phyloP scores from a whole-genome alignment of 768 basidiomycete genomes.

The Lyophyllum shimeji region DNA sequence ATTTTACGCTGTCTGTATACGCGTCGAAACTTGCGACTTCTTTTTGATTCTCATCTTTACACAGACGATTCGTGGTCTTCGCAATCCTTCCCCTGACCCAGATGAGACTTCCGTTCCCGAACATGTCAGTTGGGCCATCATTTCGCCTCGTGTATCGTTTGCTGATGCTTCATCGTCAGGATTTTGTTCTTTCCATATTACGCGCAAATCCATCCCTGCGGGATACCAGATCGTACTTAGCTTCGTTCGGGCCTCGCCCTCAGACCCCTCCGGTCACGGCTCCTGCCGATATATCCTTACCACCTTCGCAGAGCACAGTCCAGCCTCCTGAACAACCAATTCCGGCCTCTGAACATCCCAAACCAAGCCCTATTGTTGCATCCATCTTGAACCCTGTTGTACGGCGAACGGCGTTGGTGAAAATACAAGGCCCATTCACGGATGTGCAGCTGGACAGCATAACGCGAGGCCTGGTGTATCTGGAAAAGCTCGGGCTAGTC shows the following conservation, averaged over 20 bases:
- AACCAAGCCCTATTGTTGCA: conserved; percentile 57
- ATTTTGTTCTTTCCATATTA: conserved; percentile 94
- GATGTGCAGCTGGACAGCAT: conserved; percentile 94
- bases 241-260: conserved; percentile 81
- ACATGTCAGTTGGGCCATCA: conserved; percentile 40
- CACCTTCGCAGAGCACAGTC: conserved; percentile 27
- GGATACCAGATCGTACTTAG: conserved; percentile 88
- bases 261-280: conserved; percentile 28
- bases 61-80: conserved; percentile 43
- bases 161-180: conserved; percentile 47
- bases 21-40: background rate
- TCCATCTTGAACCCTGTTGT: conserved; percentile 85
- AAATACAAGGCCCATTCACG: conserved; percentile 94
- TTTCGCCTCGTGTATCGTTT: conserved; percentile 8
- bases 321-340: conserved; percentile 29
- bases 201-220: conserved; percentile 89
- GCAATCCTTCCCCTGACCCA: conserved; percentile 31
- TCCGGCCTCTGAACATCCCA: conserved; percentile 34
- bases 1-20: conserved; percentile 52
- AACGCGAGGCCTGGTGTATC: conserved; percentile 88
- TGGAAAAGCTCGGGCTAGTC: conserved; percentile 94
- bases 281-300: conserved; percentile 22
- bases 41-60: conserved; percentile 14
- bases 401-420: conserved; percentile 90
- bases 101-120: conserved; percentile 46